A percentile compares a stretch with the other conserved stretches of the same genome.
Conservation (phyloP, 331 rosid genomes). For the Ulmus americana region DNA sequence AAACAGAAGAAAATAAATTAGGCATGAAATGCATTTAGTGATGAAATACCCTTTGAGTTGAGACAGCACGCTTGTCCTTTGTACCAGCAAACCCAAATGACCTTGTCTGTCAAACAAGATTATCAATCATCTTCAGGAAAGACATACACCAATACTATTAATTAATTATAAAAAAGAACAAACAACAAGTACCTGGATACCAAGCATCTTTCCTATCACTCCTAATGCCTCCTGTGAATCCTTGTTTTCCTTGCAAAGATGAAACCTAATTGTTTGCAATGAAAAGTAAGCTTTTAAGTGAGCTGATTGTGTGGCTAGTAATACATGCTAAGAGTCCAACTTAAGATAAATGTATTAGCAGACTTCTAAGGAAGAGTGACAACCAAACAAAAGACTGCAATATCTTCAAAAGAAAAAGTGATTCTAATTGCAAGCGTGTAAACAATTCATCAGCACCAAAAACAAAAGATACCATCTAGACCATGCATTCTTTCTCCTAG, state of each 20-base stretch:
- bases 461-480: not conserved
- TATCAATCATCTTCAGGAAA: slow-evolving; percentile 22
- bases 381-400: not conserved
- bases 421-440: not conserved
- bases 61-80: slow-evolving; percentile 85
- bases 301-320: not conserved
- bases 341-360: too few species aligned
- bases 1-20: not conserved
- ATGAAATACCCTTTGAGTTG: slow-evolving; percentile 77
- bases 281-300: slow-evolving; percentile 21
- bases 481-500: too few species aligned
- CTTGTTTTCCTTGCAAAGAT: slow-evolving; percentile 91
- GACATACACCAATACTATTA: slow-evolving; percentile 1
- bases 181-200: slow-evolving; percentile 60
- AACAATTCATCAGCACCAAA: not conserved
- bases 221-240: slow-evolving; percentile 95
- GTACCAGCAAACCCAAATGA: slow-evolving; percentile 98
- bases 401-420: not conserved
- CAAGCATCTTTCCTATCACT: slow-evolving; percentile 77
- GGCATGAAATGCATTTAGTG: not conserved
- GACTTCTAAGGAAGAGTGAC: too few species aligned
- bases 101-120: slow-evolving; percentile 48
- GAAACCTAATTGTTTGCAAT: slow-evolving; percentile 49
- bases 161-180: not conserved
- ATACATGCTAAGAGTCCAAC: too few species aligned